Percentiles rank a stretch among this genome's conserved stretches.
These are phyloP conservation scores for Rhodotorula diobovata DNA, from an alignment of 768 basidiomycete genomes.

Conservation along the genomic window DNA sequence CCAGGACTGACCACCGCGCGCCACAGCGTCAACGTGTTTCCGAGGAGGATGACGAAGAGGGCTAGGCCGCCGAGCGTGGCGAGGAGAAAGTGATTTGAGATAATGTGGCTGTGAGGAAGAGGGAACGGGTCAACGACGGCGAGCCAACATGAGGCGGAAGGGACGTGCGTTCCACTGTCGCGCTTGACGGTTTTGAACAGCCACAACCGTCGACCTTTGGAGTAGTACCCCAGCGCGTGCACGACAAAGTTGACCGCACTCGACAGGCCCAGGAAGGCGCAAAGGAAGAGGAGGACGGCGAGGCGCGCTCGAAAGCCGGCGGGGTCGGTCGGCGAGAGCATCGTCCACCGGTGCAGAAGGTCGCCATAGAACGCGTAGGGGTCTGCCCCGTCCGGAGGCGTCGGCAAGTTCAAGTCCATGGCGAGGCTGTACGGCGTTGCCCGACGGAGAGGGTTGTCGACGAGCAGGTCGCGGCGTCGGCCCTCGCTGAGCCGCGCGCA, in stretches of 20 bases:
- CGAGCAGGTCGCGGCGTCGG: too few relatives aligned
- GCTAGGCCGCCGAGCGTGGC: neutral
- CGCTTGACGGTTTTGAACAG: neutral
- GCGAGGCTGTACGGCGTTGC: too few relatives aligned
- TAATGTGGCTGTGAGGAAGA: neutral
- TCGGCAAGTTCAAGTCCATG: neutral
- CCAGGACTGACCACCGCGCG: neutral
- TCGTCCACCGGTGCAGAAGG: neutral
- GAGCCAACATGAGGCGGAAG: neutral
- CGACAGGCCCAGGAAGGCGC: neutral
- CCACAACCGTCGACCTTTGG: neutral
- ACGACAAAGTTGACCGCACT: neutral
- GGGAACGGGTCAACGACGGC: neutral
- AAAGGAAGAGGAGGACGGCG: neutral
- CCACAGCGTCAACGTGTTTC: neutral
- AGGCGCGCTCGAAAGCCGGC: neutral
- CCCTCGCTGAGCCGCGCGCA: too few relatives aligned
- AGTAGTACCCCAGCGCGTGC: neutral
- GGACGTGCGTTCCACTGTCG: neutral
- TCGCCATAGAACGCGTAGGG: neutral
- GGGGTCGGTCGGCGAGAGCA: neutral
- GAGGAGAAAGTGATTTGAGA: conserved; percentile 2
- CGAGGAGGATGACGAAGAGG: neutral
- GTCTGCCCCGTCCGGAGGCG: neutral
- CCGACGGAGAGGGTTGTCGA: neutral